A percentile compares a stretch with the other conserved stretches of the same genome.
Conservation (phyloP, 345 rosid species). For the Reutealis trisperma region DNA sequence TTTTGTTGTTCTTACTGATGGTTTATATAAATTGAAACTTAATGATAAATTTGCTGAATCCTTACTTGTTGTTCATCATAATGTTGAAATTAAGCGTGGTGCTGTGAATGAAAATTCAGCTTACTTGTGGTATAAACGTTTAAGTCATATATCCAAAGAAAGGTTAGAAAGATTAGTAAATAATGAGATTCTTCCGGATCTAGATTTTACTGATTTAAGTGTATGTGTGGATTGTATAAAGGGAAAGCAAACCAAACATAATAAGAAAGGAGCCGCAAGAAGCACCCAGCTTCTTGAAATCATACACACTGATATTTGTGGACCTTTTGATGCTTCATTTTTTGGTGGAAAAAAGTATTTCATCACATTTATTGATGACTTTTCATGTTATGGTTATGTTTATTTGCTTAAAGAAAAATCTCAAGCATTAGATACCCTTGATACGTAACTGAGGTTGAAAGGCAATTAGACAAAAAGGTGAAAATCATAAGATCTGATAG, state of each 20-base stretch:
- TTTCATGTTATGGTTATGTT: background rate
- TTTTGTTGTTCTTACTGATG: too few relatives aligned
- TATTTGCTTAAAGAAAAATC: too few relatives aligned
- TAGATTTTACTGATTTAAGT: background rate
- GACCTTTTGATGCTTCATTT: background rate
- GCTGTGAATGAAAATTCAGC: background rate
- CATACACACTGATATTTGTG: too few relatives aligned
- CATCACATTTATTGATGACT: background rate
- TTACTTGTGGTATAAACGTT: background rate
- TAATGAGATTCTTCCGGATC: background rate
- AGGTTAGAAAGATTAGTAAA: background rate
- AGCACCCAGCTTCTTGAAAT: too few relatives aligned
- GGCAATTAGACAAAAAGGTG: too few relatives aligned
- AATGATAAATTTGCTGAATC: background rate
- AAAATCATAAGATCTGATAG: too few relatives aligned
- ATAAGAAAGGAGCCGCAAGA: too few relatives aligned
- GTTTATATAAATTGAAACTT: too few relatives aligned
- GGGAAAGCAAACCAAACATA: too few relatives aligned
- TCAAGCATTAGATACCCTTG: too few relatives aligned
- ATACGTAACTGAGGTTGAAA: too few relatives aligned
- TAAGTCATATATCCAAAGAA: conserved; percentile 3
- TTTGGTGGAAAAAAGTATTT: background rate
- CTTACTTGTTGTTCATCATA: background rate
- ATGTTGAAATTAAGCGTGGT: background rate
- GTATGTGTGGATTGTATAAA: too few relatives aligned